Evolutionary conservation across 2,329 filamentous ascomycete genomes (phyloP).

Genomic region (Pseudogymnoascus sp.): DNA sequence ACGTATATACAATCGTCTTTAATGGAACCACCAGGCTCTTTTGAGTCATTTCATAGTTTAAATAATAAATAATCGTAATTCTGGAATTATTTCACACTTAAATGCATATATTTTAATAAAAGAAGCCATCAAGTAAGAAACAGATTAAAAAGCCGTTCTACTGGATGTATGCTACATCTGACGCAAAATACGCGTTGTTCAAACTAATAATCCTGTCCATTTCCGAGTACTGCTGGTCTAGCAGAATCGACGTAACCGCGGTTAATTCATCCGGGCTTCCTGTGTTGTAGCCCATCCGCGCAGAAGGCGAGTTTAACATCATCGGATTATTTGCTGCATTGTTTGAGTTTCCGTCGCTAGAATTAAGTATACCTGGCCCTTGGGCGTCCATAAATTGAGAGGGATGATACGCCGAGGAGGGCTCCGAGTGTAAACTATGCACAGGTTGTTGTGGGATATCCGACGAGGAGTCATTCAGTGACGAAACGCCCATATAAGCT

Average conservation of each 20-base stretch:
- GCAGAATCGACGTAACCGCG: slow-evolving; percentile 21
- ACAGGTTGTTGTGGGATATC: not conserved
- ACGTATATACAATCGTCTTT: too few species aligned
- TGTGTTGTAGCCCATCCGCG: slow-evolving; percentile 3
- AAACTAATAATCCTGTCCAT: slow-evolving; percentile 27
- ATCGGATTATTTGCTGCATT: slow-evolving; percentile 10
- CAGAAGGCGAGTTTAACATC: slow-evolving; percentile 12
- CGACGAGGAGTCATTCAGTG: not conserved
- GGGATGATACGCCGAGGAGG: not conserved
- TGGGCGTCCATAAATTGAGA: not conserved
- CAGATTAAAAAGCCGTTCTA: not conserved
- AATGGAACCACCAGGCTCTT: not conserved
- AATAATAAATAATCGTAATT: not conserved
- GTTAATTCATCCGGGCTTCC: slow-evolving; percentile 19
- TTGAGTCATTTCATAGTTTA: not conserved
- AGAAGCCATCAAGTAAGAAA: not conserved
- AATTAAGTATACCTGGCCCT: not conserved
- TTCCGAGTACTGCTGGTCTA: slow-evolving; percentile 24
- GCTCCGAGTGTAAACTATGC: not conserved
- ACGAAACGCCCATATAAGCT: not conserved
- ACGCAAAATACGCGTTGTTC: slow-evolving; percentile 13
- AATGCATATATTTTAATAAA: not conserved
- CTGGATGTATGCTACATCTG: slow-evolving; percentile 5
- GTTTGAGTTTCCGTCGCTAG: not conserved
- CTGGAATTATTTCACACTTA: not conserved